Conservation (phyloP, 2,329 filamentous ascomycete species). For the Fusarium graminum region DNA sequence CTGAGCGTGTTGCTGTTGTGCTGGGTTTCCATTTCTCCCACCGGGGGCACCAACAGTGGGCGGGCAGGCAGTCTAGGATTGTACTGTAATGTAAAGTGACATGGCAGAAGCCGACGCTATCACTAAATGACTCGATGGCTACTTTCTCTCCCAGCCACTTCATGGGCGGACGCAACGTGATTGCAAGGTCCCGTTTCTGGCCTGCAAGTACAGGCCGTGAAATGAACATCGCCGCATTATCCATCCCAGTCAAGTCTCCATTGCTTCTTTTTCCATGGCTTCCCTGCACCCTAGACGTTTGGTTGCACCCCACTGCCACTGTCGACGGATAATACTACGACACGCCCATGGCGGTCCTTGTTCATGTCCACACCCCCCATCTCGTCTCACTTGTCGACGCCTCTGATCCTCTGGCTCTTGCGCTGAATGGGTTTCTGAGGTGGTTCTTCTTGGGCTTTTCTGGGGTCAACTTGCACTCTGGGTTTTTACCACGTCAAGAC, state of each 20-base stretch:
- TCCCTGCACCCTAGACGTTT: constrained; percentile 29
- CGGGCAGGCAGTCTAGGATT: constrained; percentile 26
- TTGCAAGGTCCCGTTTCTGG: constrained; percentile 28
- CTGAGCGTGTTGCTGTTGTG: constrained; percentile 25
- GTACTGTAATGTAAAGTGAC: constrained; percentile 33
- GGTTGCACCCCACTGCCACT: constrained; percentile 33
- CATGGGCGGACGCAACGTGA: background rate
- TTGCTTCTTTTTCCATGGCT: constrained; percentile 43
- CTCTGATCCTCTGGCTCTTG: constrained; percentile 28
- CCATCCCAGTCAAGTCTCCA: constrained; percentile 35
- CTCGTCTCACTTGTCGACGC: constrained; percentile 40
- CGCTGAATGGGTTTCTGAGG: constrained; percentile 6
- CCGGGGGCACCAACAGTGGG: constrained; percentile 37
- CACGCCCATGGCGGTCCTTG: constrained; percentile 24
- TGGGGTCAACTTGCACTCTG: constrained; percentile 29
- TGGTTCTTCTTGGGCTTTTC: constrained; percentile 32
- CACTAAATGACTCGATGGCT: background rate
- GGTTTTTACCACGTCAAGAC: constrained; percentile 35
- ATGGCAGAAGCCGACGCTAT: constrained; percentile 10
- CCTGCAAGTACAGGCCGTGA: constrained; percentile 32
- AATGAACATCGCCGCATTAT: constrained; percentile 29
- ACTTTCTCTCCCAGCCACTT: constrained; percentile 24
- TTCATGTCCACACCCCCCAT: constrained; percentile 27
- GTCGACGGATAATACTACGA: constrained; percentile 37
- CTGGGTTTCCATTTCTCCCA: constrained; percentile 40